phyloP scores from a whole-genome alignment of 768 basidiomycete species.

The Phanerodontia chrysosporium region DNA sequence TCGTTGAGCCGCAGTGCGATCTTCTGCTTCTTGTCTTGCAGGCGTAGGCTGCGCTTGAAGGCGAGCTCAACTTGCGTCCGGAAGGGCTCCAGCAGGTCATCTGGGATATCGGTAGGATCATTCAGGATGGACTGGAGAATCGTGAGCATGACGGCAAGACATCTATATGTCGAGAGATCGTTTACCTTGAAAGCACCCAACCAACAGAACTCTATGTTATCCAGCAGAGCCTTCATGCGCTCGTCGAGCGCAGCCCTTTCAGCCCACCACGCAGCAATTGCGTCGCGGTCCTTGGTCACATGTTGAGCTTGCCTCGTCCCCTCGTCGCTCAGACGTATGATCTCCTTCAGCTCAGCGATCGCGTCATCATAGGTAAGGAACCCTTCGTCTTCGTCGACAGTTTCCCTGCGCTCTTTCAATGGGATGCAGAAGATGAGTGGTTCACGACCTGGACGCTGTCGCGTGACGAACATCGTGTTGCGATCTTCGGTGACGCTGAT shows the following conservation, averaged over 20 bases:
- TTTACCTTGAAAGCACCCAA: slow-evolving; percentile 93
- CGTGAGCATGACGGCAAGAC: no score
- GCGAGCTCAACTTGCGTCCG: slow-evolving; percentile 69
- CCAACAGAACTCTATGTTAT: slow-evolving; percentile 94
- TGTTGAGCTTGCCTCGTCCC: slow-evolving; percentile 68
- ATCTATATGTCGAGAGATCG: background rate
- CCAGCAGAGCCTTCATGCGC: slow-evolving; percentile 67
- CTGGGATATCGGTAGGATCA: slow-evolving; percentile 37
- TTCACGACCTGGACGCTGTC: slow-evolving; percentile 56
- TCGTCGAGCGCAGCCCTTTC: slow-evolving; percentile 71
- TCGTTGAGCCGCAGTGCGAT: slow-evolving; percentile 59
- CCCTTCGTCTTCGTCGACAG: slow-evolving; percentile 68
- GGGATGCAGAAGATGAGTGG: slow-evolving; percentile 89
- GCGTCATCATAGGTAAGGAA: slow-evolving; percentile 76
- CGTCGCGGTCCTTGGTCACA: slow-evolving; percentile 62
- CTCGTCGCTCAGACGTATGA: slow-evolving; percentile 75
- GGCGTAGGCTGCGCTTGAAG: slow-evolving; percentile 59
- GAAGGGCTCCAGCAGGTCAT: slow-evolving; percentile 51
- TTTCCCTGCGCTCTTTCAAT: slow-evolving; percentile 75
- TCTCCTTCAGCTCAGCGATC: slow-evolving; percentile 67
- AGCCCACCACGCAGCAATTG: slow-evolving; percentile 82
- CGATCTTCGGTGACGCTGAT: slow-evolving; percentile 82
- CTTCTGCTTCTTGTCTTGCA: slow-evolving; percentile 56
- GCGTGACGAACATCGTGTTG: slow-evolving; percentile 77
- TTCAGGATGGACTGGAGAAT: slow-evolving; percentile 65